Conservation (phyloP, 2,329 filamentous ascomycete species). For the Aspergillus texensis region DNA sequence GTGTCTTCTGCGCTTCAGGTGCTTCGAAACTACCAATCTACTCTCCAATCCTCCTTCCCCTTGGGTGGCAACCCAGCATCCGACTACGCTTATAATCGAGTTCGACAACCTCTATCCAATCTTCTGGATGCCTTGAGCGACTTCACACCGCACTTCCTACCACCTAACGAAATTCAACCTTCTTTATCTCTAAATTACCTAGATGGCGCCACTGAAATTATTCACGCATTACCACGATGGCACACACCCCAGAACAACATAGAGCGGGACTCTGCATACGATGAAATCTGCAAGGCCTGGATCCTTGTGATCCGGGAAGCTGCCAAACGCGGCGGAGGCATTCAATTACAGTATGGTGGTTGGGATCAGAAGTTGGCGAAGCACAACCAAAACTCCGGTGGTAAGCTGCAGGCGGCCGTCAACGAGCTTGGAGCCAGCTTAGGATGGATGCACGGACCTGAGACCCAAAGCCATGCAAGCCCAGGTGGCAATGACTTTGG, state of each 20-base stretch:
- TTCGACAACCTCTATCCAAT: constrained; percentile 76
- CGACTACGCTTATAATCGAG: constrained; percentile 93
- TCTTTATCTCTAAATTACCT: constrained; percentile 82
- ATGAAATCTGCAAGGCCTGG: constrained; percentile 95
- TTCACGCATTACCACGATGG: constrained; percentile 90
- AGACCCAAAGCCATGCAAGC: constrained; percentile 30
- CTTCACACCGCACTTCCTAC: constrained; percentile 93
- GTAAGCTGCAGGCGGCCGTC: constrained; percentile 78
- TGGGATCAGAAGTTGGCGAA: constrained; percentile 89
- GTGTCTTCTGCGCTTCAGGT: constrained; percentile 79
- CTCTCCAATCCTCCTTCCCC: constrained; percentile 78
- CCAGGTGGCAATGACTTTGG: constrained; percentile 43
- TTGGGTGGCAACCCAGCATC: constrained; percentile 81
- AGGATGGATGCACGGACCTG: constrained; percentile 70
- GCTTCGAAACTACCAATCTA: constrained; percentile 77
- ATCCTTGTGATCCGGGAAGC: constrained; percentile 87
- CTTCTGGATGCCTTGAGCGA: constrained; percentile 89
- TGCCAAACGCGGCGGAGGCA: constrained; percentile 85
- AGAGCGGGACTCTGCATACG: constrained; percentile 93
- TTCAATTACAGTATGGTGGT: constrained; percentile 82
- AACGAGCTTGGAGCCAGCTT: constrained; percentile 73
- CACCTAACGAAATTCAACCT: constrained; percentile 84
- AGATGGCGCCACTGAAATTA: constrained; percentile 84
- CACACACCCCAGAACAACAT: constrained; percentile 84
- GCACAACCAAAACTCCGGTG: constrained; percentile 85